Evolutionary conservation across 1,284 basidiomycete species (phyloP).

Genomic region (Ceratobasidium sp.): DNA sequence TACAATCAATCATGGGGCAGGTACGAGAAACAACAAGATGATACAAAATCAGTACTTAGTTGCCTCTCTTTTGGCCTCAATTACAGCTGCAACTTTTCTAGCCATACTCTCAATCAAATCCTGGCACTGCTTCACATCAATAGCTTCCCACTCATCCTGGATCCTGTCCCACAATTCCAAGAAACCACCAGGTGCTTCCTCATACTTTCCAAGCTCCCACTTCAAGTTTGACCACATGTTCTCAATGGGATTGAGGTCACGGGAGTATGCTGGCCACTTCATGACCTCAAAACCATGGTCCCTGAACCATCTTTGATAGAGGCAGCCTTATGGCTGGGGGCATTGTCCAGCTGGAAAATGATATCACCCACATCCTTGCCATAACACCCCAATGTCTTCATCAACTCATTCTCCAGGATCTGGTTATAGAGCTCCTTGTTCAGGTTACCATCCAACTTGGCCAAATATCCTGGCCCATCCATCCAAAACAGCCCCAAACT

Average conservation of each 20-base stretch:
- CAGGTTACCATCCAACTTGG: background rate
- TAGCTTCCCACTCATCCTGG: conserved; percentile 3
- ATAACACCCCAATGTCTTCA: conserved; percentile 7
- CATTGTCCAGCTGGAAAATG: conserved; percentile 33
- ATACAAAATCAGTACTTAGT: too few species aligned
- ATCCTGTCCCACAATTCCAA: conserved; percentile 23
- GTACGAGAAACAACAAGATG: too few species aligned
- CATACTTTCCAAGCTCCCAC: background rate
- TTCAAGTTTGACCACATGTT: conserved; percentile 27
- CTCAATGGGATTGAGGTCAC: conserved; percentile 33
- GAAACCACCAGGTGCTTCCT: conserved; percentile 1
- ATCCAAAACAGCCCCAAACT: conserved; percentile 24
- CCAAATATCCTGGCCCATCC: background rate
- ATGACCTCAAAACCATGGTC: conserved; percentile 5
- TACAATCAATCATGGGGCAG: too few species aligned
- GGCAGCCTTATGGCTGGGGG: conserved; percentile 3
- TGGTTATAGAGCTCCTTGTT: conserved; percentile 10
- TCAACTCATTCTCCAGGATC: conserved; percentile 22
- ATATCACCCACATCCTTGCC: background rate
- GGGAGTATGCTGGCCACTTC: conserved; percentile 20
- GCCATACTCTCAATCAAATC: conserved; percentile 25
- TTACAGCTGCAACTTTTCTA: background rate
- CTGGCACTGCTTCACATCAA: conserved; percentile 26
- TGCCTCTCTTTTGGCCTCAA: too few species aligned
- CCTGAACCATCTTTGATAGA: background rate